A percentile compares a stretch with the other conserved stretches of the same genome.
phyloP scores from a whole-genome alignment of 495 filamentous ascomycete species.

The Evernia prunastri region DNA sequence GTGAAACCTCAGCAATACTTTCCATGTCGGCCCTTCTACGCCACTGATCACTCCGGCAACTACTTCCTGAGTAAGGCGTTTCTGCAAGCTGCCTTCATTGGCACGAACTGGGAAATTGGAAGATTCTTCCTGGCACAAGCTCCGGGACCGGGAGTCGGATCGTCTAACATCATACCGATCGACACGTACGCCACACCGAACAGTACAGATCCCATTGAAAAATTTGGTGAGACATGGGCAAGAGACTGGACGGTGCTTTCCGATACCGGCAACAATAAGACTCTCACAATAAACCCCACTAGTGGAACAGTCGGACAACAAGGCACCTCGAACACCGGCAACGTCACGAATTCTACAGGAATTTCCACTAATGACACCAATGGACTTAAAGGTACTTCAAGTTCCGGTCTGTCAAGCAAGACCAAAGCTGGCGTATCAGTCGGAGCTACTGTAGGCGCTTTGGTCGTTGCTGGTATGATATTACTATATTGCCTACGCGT shows the following conservation, averaged over 20 bases:
- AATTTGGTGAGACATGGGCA: conserved; percentile 36
- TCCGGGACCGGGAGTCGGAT: conserved; percentile 36
- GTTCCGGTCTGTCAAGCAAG: background rate
- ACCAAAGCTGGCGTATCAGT: background rate
- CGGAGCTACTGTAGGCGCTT: background rate
- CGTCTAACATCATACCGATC: conserved; percentile 20
- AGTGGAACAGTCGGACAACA: background rate
- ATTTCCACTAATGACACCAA: background rate
- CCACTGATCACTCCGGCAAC: conserved; percentile 13
- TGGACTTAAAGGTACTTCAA: background rate
- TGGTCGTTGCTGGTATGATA: background rate
- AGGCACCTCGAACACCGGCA: background rate
- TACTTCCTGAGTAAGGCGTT: conserved; percentile 49
- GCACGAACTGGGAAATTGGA: conserved; percentile 43
- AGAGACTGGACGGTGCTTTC: conserved; percentile 33
- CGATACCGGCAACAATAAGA: background rate
- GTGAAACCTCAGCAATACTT: conserved; percentile 42
- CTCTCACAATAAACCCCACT: background rate
- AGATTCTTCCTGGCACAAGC: conserved; percentile 47
- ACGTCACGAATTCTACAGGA: background rate
- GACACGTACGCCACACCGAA: conserved; percentile 21
- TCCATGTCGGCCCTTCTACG: conserved; percentile 39
- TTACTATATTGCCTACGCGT: background rate
- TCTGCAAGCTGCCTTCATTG: conserved; percentile 51
- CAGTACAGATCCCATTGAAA: conserved; percentile 24